These are phyloP conservation scores for Globisporangium viniferum DNA, from an alignment of 352 stramenopile species.

Conservation along the genomic window DNA sequence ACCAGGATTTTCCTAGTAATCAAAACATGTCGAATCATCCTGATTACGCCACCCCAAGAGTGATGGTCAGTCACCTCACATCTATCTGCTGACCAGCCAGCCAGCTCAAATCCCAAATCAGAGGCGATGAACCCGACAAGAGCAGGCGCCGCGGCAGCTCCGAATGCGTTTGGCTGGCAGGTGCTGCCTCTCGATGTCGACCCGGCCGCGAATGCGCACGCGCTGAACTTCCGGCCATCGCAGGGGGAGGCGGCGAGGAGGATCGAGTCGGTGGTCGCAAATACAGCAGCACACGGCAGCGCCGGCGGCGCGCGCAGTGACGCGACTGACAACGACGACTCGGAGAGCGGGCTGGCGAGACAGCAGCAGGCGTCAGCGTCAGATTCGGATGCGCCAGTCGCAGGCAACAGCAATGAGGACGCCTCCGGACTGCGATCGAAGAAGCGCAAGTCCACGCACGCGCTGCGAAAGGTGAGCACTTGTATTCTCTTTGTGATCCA, in stretches of 20 bases:
- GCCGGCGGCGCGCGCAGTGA: neutral
- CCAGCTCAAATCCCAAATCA: neutral
- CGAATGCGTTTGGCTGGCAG: neutral
- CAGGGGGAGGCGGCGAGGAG: neutral
- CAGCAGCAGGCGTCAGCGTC: neutral
- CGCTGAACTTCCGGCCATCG: neutral
- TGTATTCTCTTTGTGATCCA: neutral
- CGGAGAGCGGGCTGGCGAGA: neutral
- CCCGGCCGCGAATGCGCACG: neutral
- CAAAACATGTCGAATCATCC: neutral
- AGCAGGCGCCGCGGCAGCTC: neutral
- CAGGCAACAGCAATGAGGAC: neutral
- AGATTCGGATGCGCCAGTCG: neutral
- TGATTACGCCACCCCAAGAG: neutral
- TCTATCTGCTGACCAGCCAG: neutral
- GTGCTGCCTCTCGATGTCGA: neutral
- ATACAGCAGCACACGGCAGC: neutral
- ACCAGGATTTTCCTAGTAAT: neutral
- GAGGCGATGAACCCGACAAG: neutral
- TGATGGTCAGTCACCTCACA: neutral
- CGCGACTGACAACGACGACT: neutral
- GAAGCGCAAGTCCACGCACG: conserved; percentile 2
- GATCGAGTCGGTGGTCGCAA: neutral
- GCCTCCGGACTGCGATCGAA: neutral
- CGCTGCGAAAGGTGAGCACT: neutral